phyloP scores from a whole-genome alignment of 495 filamentous ascomycete species.

The Penicillium cosmopolitanum region DNA sequence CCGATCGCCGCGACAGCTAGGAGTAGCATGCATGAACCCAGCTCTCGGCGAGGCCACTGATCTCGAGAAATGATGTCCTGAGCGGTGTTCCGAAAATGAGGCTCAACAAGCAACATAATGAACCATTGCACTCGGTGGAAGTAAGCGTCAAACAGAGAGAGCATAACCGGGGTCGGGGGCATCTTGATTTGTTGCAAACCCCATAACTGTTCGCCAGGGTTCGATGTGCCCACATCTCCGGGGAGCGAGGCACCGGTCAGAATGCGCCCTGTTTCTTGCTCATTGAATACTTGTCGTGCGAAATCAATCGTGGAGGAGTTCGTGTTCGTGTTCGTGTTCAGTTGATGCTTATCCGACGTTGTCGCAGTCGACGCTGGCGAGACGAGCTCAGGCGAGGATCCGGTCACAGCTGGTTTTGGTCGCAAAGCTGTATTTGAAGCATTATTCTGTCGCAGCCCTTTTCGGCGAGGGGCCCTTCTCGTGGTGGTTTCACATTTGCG shows the following conservation, averaged over 20 bases:
- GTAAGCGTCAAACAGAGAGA: background rate
- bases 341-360: background rate
- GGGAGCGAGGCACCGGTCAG: background rate
- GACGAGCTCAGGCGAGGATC: background rate
- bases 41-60: slow-evolving; percentile 23
- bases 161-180: background rate
- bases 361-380: background rate
- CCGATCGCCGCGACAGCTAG: slow-evolving; percentile 22
- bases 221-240: background rate
- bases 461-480: background rate
- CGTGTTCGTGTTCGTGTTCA: background rate
- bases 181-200: background rate
- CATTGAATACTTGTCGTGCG: background rate
- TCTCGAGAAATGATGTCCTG: slow-evolving; percentile 15
- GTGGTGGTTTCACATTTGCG: slow-evolving; percentile 10
- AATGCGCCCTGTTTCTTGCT: background rate
- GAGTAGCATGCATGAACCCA: slow-evolving; percentile 19
- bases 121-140: background rate
- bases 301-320: background rate
- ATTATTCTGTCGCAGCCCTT: background rate
- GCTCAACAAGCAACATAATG: background rate
- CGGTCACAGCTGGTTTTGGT: background rate
- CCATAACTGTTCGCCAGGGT: background rate
- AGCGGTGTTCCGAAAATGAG: slow-evolving; percentile 17
- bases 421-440: background rate